These are phyloP conservation scores for Pistacia atlantica DNA, from an alignment of 345 rosid species.

Conservation along the genomic window DNA sequence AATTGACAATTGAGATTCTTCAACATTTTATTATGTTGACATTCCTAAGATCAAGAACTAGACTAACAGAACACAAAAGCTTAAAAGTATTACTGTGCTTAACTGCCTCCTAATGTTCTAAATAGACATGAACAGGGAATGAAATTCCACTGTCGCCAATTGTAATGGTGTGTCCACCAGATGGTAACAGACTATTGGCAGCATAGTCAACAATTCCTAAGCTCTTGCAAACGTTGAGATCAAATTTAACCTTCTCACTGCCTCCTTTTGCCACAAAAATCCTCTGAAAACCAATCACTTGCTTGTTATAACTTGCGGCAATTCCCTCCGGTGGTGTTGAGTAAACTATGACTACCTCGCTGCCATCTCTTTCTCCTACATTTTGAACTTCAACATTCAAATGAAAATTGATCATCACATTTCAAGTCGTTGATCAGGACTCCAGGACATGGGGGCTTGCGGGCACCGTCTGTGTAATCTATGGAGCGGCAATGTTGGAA, in stretches of 20 bases:
- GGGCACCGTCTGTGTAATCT: background rate
- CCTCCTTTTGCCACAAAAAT: slow-evolving; percentile 26
- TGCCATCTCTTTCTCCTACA: slow-evolving; percentile 29
- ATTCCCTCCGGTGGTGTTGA: slow-evolving; percentile 36
- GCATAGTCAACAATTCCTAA: slow-evolving; percentile 24
- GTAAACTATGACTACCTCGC: slow-evolving; percentile 36
- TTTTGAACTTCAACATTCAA: slow-evolving; percentile 31
- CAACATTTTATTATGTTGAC: too few relatives aligned
- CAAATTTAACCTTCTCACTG: slow-evolving; percentile 25
- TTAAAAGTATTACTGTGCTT: too few relatives aligned
- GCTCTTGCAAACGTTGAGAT: slow-evolving; percentile 34
- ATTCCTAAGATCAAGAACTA: too few relatives aligned
- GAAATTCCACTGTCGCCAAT: slow-evolving; percentile 26
- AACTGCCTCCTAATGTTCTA: background rate
- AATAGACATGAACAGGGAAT: slow-evolving; percentile 21
- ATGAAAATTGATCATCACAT: background rate
- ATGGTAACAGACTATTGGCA: slow-evolving; percentile 25
- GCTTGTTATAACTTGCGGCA: slow-evolving; percentile 22
- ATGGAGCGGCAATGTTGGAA: slow-evolving; percentile 32
- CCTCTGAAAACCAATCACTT: slow-evolving; percentile 42
- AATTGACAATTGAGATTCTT: too few relatives aligned
- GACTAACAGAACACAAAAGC: too few relatives aligned
- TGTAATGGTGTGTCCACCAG: slow-evolving; percentile 31
- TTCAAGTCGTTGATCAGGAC: background rate
- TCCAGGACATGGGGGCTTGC: slow-evolving; percentile 22